Evolutionary conservation across 495 filamentous ascomycete species (phyloP).

Genomic region (Pseudevernia furfuracea): DNA sequence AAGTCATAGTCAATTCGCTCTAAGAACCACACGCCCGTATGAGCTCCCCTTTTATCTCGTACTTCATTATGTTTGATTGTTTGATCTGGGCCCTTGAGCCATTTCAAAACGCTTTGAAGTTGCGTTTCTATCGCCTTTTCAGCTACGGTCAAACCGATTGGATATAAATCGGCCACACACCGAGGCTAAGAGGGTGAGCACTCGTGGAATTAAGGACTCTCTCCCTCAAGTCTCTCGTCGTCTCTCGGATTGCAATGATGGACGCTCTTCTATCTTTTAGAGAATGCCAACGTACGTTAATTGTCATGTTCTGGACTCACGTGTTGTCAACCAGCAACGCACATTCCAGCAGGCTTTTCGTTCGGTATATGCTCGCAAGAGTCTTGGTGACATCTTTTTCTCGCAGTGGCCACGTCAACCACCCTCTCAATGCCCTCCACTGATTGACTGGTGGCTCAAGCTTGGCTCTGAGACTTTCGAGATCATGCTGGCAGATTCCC

Average conservation of each 20-base stretch:
- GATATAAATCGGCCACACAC: conserved; percentile 3
- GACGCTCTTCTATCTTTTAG: not conserved
- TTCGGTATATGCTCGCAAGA: not conserved
- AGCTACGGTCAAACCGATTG: not conserved
- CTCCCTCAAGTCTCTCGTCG: conserved; percentile 1
- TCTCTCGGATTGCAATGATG: conserved; percentile 8
- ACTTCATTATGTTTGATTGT: not conserved
- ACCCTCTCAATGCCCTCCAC: conserved; percentile 3
- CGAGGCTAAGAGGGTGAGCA: not conserved
- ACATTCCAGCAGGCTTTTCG: not conserved
- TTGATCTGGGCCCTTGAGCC: conserved; percentile 6
- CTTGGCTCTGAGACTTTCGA: conserved; percentile 1
- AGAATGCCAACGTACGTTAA: not conserved
- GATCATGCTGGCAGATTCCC: not conserved
- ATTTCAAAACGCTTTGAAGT: conserved; percentile 2
- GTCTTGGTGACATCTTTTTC: conserved; percentile 2
- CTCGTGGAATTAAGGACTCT: conserved; percentile 5
- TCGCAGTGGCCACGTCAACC: conserved; percentile 7
- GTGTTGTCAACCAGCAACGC: conserved; percentile 2
- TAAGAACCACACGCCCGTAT: conserved; percentile 1
- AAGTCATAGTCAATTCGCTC: not conserved
- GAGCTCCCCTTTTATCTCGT: not conserved
- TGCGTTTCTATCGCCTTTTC: not conserved
- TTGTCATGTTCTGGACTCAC: not conserved
- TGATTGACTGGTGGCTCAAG: conserved; percentile 2